These are phyloP conservation scores for Alternaria triticina DNA, from an alignment of 2,329 filamentous ascomycete genomes.

Conservation along the genomic window DNA sequence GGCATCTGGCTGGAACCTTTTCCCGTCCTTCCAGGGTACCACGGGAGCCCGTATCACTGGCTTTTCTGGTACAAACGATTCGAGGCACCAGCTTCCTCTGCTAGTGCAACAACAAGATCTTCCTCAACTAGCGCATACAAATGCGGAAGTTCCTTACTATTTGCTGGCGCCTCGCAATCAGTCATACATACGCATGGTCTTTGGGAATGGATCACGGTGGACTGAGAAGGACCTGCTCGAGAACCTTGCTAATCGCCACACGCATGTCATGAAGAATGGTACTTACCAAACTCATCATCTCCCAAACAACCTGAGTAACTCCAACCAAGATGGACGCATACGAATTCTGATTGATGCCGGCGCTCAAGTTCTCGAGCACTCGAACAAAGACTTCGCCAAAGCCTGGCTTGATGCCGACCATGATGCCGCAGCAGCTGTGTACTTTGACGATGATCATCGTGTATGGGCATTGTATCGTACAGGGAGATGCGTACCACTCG, in stretches of 20 bases:
- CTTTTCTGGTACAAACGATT: slow-evolving; percentile 76
- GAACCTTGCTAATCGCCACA: slow-evolving; percentile 39
- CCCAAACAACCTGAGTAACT: neutral
- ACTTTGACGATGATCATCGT: slow-evolving; percentile 58
- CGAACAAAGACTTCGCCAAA: slow-evolving; percentile 58
- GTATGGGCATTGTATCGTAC: slow-evolving; percentile 54
- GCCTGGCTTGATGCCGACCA: slow-evolving; percentile 59
- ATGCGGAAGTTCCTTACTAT: slow-evolving; percentile 67
- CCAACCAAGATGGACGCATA: slow-evolving; percentile 41
- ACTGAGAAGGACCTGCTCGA: slow-evolving; percentile 56
- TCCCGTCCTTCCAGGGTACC: slow-evolving; percentile 46
- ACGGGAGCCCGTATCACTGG: slow-evolving; percentile 62
- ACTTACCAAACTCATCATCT: neutral
- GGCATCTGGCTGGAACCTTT: slow-evolving; percentile 72
- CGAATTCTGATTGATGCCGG: slow-evolving; percentile 69
- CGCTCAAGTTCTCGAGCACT: slow-evolving; percentile 68
- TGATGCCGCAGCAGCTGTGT: slow-evolving; percentile 59
- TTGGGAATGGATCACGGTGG: slow-evolving; percentile 44
- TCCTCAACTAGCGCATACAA: slow-evolving; percentile 62
- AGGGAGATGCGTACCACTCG: slow-evolving; percentile 51
- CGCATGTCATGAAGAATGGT: neutral
- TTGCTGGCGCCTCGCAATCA: slow-evolving; percentile 62
- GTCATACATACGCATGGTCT: slow-evolving; percentile 50
- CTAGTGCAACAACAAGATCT: slow-evolving; percentile 69
- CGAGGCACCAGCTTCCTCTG: slow-evolving; percentile 64